A percentile compares a stretch with the other conserved stretches of the same genome.
Conservation (phyloP, 306 rosid genomes). For the Fragaria vesca region DNA sequence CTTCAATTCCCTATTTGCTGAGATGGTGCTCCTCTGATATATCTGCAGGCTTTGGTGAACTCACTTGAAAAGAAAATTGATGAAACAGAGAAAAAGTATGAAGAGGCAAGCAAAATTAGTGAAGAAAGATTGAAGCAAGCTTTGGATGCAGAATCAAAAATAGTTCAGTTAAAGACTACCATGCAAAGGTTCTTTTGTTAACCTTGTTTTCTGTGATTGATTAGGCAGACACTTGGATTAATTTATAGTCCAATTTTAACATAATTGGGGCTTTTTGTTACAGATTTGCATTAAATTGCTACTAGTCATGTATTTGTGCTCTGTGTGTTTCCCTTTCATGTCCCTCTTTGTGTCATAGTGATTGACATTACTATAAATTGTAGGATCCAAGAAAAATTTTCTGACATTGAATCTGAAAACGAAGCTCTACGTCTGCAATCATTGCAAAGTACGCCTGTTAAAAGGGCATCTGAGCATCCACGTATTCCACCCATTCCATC, state of each 20-base stretch:
- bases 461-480: conserved; percentile 59
- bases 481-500: conserved; percentile 58
- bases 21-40: conserved; percentile 33
- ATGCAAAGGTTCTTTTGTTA: conserved; percentile 78
- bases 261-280: not conserved
- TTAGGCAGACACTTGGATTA: conserved; percentile 2
- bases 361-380: conserved; percentile 27
- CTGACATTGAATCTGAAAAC: conserved; percentile 80
- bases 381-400: conserved; percentile 93
- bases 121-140: conserved; percentile 98
- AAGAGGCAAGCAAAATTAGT: conserved; percentile 78
- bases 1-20: conserved; percentile 23
- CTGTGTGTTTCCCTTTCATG: not conserved
- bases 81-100: conserved; percentile 87
- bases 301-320: not conserved
- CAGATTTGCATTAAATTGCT: not conserved
- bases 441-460: conserved; percentile 51
- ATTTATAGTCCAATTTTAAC: not conserved
- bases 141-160: conserved; percentile 89
- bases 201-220: conserved; percentile 25
- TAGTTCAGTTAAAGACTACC: conserved; percentile 80
- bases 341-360: conserved; percentile 27
- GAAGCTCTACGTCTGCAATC: conserved; percentile 82
- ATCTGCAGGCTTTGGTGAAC: conserved; percentile 73
- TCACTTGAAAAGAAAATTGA: conserved; percentile 89